Evolutionary conservation across 116 monocot species (phyloP).

Genomic region (Iris pallida): DNA sequence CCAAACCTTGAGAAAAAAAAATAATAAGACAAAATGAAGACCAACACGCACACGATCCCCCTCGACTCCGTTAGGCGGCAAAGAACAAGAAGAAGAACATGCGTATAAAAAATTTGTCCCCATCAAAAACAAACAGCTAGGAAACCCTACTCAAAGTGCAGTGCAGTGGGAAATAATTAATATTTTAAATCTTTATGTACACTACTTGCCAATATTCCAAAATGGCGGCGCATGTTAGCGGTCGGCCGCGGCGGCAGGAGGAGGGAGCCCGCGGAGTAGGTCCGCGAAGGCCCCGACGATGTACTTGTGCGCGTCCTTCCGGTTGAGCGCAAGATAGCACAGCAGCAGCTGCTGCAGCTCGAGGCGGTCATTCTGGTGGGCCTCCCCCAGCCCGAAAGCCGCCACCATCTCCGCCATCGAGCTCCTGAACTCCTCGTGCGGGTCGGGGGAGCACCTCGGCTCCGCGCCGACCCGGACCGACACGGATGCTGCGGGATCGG

Average conservation of each 20-base stretch:
- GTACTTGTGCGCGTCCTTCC: constrained; percentile 58
- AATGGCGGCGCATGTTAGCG: too few relatives aligned
- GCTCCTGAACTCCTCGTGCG: constrained; percentile 55
- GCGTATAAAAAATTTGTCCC: too few relatives aligned
- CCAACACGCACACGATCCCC: too few relatives aligned
- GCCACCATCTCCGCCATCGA: constrained; percentile 93
- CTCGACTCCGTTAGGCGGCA: too few relatives aligned
- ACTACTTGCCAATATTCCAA: too few relatives aligned
- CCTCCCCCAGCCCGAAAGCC: constrained; percentile 32
- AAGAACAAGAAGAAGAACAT: too few relatives aligned
- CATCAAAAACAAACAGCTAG: too few relatives aligned
- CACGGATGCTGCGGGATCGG: not conserved
- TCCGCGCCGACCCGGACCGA: constrained; percentile 40
- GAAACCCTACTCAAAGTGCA: too few relatives aligned
- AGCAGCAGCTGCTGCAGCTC: constrained; percentile 55
- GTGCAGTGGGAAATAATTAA: too few relatives aligned
- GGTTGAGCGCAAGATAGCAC: constrained; percentile 82
- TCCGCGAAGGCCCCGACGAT: constrained; percentile 77
- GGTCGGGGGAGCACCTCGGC: constrained; percentile 65
- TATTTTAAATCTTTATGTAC: too few relatives aligned
- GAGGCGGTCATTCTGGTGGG: not conserved
- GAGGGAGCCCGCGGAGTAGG: constrained; percentile 42
- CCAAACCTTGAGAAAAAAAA: too few relatives aligned
- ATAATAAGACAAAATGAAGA: too few relatives aligned
- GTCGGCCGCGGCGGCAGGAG: constrained; percentile 4